Base-by-base conservation (phyloP, 192 early-diverging fungal genomes). In the Coemansia biformis region DNA sequence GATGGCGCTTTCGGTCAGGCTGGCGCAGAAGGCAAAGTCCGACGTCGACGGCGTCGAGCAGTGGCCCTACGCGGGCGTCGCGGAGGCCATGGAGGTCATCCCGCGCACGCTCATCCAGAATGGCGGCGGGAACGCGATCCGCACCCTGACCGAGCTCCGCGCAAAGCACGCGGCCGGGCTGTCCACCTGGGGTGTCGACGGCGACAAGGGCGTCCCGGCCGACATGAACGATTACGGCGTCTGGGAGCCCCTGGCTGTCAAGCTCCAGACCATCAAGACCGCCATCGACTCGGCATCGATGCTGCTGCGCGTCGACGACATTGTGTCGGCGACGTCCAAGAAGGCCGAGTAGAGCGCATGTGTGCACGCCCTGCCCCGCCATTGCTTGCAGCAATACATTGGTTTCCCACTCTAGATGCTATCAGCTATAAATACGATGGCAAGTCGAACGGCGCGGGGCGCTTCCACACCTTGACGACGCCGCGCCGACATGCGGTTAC, bases 161-260 rank as follows among this genome's bases (percentile, higher is more conserved):
- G 94, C 94, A 63, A 95, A 99, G 77, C 96, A 99, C 54, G 88
- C 90, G 3, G 81, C 67, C 16, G 93, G 88, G 10, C 76, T 89
- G 54, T 79, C 87, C 52, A 81, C 90, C 16, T 98, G 86, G 82
- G 96, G 96, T 51, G 89, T 99, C 59, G 92, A 99, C 63, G 96
- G 96, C 34, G 82, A 81, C 47, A 83, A 79, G 37, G 96, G 96
- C 49, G 81, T 84, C 58, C 79, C 96, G 16, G 92, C 88, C 8
- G 94, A 99, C 58, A 99, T 99, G 96, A 83, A 85, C 40, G 83
- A 87, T 46, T 99, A 98, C 52, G 96, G 96, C 54, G 79, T 99
- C 38, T 99, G 96, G 96, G 96, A 99, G 75, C 94, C 96, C 12
- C 83, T 86, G 48, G 93, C 93, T n/a, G 96, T 99, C 62, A 99